Base-by-base conservation (phyloP, 2,329 filamentous ascomycete genomes). In the Ophiostoma quercus region DNA sequence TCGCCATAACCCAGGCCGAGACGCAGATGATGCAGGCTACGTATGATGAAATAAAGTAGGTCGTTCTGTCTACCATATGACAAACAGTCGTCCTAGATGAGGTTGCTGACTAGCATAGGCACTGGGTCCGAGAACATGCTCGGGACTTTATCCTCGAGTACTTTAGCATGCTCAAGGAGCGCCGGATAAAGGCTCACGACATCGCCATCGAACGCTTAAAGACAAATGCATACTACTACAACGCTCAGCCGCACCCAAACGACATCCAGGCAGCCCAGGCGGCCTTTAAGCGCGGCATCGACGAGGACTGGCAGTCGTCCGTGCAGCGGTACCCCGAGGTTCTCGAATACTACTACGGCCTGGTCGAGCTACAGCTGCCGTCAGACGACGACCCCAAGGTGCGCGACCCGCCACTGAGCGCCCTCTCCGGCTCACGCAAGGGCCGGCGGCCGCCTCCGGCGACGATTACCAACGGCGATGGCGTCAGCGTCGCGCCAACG, bases 301-400 rank as follows among this genome's bases (percentile, higher is more conserved):
- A 93, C 75, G 88, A 91, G 72, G 91, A 93, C 79, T 94, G 91
- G 91, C 86, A 89, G 75, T 83, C 86, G 39, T 90, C 88, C 66
- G 90, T 93, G 54, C 86, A 92, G 75, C 85, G 88, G 69, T 94
- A 94, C 75, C 91, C 91, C 4, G 90, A 93, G 76, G 88, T 94
- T n/a, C 82, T 94, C 69, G 89, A 92, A 78, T 92, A 94, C 79
- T 94, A 90, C 77, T 94, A 90, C 79, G 83, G 86, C 71, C 81
- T 93, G 51, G 88, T 93, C 47, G 85, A 88, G 69, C 77, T 92
- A 71, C 85, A 82, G 29, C 79, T 92, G 4, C 90, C 91, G 0
- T 79, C 80, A 57, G 88, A 92, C 70, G 82, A 87, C 69, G 87
- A 89, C 57, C 78, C 83, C 1, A 79, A 80, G 19, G 85, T 90